Evolutionary conservation across 2,329 filamentous ascomycete species (phyloP).

Genomic region (Nothopassalora personata): DNA sequence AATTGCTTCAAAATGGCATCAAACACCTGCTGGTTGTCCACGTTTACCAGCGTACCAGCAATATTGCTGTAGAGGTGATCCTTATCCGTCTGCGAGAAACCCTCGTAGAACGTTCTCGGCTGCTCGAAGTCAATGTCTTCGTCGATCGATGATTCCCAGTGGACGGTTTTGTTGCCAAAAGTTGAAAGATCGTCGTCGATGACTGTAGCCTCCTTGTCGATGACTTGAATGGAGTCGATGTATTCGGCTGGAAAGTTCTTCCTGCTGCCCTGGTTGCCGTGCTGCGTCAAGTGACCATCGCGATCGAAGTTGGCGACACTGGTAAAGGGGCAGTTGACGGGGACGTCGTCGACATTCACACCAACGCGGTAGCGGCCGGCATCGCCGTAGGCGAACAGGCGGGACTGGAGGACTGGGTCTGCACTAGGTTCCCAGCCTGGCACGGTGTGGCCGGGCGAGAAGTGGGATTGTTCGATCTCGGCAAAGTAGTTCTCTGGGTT

Average conservation of each 20-base stretch:
- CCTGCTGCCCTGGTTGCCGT: conserved; percentile 23
- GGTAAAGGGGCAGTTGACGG: conserved; percentile 43
- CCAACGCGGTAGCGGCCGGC: conserved; percentile 51
- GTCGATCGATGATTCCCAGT: conserved; percentile 23
- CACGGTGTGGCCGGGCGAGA: conserved; percentile 48
- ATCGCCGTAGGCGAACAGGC: conserved; percentile 45
- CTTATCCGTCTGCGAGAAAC: conserved; percentile 22
- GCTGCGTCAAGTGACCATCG: conserved; percentile 25
- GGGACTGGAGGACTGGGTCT: conserved; percentile 46
- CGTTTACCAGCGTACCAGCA: conserved; percentile 27
- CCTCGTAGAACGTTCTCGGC: conserved; percentile 26
- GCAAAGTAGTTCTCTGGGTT: conserved; percentile 50
- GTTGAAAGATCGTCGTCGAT: conserved; percentile 20
- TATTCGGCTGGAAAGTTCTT: conserved; percentile 25
- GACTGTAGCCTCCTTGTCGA: conserved; percentile 19
- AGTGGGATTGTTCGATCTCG: conserved; percentile 50
- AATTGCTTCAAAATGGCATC: conserved; percentile 24
- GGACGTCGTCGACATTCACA: conserved; percentile 49
- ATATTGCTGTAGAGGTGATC: conserved; percentile 27
- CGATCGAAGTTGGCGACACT: conserved; percentile 27
- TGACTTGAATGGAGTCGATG: conserved; percentile 26
- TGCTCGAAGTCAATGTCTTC: conserved; percentile 28
- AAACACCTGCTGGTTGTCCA: conserved; percentile 23
- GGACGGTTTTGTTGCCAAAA: conserved; percentile 14
- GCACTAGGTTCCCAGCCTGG: conserved; percentile 48